Conservation (phyloP, 75 land plant genomes). For the Pseudotsuga menziesii region DNA sequence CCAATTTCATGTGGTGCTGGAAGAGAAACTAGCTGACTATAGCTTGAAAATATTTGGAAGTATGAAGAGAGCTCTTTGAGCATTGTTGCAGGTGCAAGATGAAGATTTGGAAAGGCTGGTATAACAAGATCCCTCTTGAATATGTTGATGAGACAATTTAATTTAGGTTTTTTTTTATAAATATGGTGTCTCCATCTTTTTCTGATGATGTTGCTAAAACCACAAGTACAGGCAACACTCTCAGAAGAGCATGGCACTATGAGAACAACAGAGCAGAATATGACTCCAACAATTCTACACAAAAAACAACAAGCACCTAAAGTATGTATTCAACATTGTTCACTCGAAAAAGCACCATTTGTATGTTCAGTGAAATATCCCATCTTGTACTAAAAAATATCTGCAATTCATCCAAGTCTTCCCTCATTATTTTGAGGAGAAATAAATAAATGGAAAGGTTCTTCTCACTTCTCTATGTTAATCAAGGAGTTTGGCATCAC, state of each 20-base stretch:
- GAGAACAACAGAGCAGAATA: conserved; percentile 76
- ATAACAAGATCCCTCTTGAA: conserved; percentile 92
- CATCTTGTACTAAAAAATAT: conserved; percentile 98
- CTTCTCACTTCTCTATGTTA: no score
- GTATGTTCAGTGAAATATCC: conserved; percentile 96
- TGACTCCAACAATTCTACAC: conserved; percentile 80
- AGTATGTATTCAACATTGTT: conserved; percentile 89
- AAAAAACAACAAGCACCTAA: conserved; percentile 79
- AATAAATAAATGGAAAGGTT: no score
- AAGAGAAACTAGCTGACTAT: conserved; percentile 69
- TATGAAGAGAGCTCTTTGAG: conserved; percentile 79
- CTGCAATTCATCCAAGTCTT: conserved; percentile 97
- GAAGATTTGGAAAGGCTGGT: conserved; percentile 93
- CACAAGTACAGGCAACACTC: conserved; percentile 88
- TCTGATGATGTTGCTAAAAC: conserved; percentile 87
- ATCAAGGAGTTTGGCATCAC: no score
- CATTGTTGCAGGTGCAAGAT: conserved; percentile 92
- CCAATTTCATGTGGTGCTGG: conserved; percentile 90
- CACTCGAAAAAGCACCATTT: conserved; percentile 82
- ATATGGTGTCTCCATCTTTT: conserved; percentile 85
- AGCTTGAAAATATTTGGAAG: conserved; percentile 69
- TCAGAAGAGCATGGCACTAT: conserved; percentile 71
- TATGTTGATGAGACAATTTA: conserved; percentile 74
- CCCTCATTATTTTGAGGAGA: no score
- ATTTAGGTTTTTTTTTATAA: conserved; percentile 65